Evolutionary conservation across 2,329 filamentous ascomycete genomes (phyloP), one percentile per base, ranked within the genome.

Genomic region (Stemphylium beticola): DNA sequence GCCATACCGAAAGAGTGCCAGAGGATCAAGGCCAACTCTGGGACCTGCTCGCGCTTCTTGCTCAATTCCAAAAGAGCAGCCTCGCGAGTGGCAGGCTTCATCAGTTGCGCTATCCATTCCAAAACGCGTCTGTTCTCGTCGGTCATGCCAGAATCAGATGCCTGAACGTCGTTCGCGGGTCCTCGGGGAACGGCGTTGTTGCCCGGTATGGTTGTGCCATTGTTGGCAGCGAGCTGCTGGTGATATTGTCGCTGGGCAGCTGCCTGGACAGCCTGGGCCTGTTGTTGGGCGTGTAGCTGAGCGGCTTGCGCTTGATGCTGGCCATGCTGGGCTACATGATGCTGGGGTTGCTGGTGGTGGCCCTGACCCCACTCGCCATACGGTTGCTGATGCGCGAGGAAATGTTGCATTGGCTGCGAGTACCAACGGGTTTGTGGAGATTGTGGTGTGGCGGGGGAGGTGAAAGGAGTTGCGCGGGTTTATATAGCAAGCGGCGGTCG

Each of bases 31-130:
- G 95, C 95, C 55, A 99, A 82, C 79, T 99, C 95, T 0, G 95
- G 93, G 14, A 99, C 95, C 77, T 98, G 95, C 78, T 99, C 95
- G 53, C 95, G 84, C 84, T 99, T 99, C 83, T 99, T 99, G 80
- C 93, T 98, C 46, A 99, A 83, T 77, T 99, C 95, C 71, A 99
- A 83, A 49, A 99, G 83, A 44, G 95, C 95, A 4, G 91, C 88
- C 80, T 98, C 95, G 60, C 95, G 86, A 24, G 92, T 93, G 67
- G 84, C 87, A 62, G 93, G 90, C 74, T 92, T 93, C 72, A 98
- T 84, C 53, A 97, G 83, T 74, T 97, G 93, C 49, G 93, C 91
- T 61, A 97, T 95, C 82, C 92, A 97, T 60, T 87, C 87, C 77
- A 97, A 86, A n/a, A 96, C 95, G 62, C 93, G 87, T 65, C 92